Percentiles rank a stretch among this genome's conserved stretches.
These are phyloP conservation scores for Cyclotella baltica DNA, from an alignment of 108 stramenopile genomes.

Conservation along the genomic window DNA sequence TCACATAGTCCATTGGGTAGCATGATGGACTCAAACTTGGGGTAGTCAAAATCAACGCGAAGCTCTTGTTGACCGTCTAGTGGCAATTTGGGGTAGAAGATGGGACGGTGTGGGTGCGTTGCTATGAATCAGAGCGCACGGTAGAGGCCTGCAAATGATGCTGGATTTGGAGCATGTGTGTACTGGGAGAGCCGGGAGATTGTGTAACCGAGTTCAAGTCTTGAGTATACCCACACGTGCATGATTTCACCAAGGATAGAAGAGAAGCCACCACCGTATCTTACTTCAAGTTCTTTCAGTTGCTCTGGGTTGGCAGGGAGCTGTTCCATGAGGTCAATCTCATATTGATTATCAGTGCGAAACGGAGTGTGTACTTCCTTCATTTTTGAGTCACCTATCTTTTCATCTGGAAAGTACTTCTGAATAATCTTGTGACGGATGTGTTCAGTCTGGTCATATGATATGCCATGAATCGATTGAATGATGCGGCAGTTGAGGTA, in stretches of 20 bases:
- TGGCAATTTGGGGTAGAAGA: no score
- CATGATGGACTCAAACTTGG: no score
- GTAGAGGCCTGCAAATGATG: background rate
- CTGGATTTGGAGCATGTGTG: no score
- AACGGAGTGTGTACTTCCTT: slow-evolving; percentile 23
- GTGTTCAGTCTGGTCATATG: slow-evolving; percentile 19
- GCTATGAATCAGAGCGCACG: background rate
- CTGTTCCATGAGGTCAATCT: no score
- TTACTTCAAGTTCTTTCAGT: background rate
- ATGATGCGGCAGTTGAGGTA: slow-evolving; percentile 21
- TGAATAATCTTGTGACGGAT: slow-evolving; percentile 16
- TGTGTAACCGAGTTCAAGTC: slow-evolving; percentile 14
- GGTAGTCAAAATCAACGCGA: no score
- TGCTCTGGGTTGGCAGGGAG: background rate
- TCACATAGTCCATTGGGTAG: no score
- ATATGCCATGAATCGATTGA: background rate
- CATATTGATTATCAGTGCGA: slow-evolving; percentile 24
- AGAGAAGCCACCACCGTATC: slow-evolving; percentile 1
- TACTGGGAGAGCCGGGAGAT: background rate
- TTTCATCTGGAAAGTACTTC: background rate
- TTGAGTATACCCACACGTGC: slow-evolving; percentile 11
- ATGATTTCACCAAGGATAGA: background rate
- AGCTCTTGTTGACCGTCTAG: no score
- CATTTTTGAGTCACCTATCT: background rate
- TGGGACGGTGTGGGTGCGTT: no score